Base-by-base conservation (phyloP, 805 yeast genomes). In the Starmerella khaoyaiensis region DNA sequence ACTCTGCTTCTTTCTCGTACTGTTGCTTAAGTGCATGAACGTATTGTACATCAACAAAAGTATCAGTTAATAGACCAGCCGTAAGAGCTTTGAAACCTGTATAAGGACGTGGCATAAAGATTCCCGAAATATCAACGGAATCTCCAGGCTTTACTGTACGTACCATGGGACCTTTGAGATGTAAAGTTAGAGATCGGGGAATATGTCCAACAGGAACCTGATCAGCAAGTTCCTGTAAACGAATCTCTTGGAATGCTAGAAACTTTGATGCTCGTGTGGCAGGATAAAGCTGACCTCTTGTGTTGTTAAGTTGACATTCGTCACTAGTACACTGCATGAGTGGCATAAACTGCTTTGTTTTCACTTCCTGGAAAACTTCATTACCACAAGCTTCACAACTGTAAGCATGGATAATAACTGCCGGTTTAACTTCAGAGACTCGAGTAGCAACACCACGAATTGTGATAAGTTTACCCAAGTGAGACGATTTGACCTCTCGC, bases 141-240 rank as follows among this genome's bases (percentile, higher is more conserved):
- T 90, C 98, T 52, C 99, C 99, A 1, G 99, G 97, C 44, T 76
- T 73, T 65, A 82, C 68, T 10, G 79, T 62, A 52, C 99, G 72
- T 21, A 84, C 96, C 38, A 90, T 62, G 41, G 82, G 79, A 30
- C 99, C 99, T 51, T 79, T 81, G n/a, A 87, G 75, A 56, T 87
- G 94, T 39, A 87, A 69, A 12, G 78, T 72, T 45, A 90, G 65
- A 21, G 83, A 63, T 52, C 99, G 72, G 33, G 99, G 99, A 46
- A 90, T 90, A 58, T 87, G 95, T 36, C 98, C 98, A 21, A 86
- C 87, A 1, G 99, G 99, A 14, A 90, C 98, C 62, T 90, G 98
- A 47, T 78, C 77, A 4, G 97, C 81, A 56, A 87, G 64, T 60
- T 90, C 99, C 64, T 90, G 99, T 44, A 90, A 69, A 53, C 82